Percentiles rank a stretch among this genome's conserved stretches.
Evolutionary conservation across 371 early-diverging fungal species (phyloP).

Genomic region (Mucor irregularis): DNA sequence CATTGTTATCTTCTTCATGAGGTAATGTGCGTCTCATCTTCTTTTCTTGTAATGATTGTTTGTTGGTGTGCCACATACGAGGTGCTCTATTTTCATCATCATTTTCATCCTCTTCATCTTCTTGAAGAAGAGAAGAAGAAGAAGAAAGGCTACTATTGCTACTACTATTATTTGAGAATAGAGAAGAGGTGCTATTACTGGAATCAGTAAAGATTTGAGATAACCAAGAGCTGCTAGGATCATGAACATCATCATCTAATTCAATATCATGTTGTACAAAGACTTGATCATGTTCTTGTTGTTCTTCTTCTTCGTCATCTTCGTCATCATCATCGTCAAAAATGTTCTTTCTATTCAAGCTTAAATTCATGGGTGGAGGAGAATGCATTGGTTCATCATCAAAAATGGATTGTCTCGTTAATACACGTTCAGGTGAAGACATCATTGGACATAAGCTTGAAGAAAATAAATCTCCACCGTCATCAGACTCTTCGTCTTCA

Average conservation of each 20-base stretch:
- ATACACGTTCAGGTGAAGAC: conserved; percentile 3
- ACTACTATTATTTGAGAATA: not conserved
- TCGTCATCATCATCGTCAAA: not conserved
- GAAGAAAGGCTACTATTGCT: not conserved
- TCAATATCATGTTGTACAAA: not conserved
- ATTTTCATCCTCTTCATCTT: not conserved
- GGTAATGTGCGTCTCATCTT: conserved; percentile 2
- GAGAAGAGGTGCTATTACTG: not conserved
- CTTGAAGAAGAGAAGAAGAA: not conserved
- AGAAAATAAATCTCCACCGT: conserved; percentile 19
- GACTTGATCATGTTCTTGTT: conserved; percentile 1
- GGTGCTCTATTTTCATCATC: conserved; percentile 17
- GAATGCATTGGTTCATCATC: conserved; percentile 4
- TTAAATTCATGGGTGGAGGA: not conserved
- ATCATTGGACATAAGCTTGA: conserved; percentile 10
- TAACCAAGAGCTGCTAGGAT: conserved; percentile 9
- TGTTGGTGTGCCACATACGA: not conserved
- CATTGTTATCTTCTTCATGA: not conserved
- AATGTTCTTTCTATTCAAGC: not conserved
- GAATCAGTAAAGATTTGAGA: not conserved
- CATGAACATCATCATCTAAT: not conserved
- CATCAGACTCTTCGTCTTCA: conserved; percentile 18
- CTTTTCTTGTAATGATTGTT: not conserved
- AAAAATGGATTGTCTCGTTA: conserved; percentile 3
- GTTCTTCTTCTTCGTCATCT: not conserved